These are phyloP conservation scores for Plantago major DNA, from an alignment of 257 asterid species.

Conservation along the genomic window DNA sequence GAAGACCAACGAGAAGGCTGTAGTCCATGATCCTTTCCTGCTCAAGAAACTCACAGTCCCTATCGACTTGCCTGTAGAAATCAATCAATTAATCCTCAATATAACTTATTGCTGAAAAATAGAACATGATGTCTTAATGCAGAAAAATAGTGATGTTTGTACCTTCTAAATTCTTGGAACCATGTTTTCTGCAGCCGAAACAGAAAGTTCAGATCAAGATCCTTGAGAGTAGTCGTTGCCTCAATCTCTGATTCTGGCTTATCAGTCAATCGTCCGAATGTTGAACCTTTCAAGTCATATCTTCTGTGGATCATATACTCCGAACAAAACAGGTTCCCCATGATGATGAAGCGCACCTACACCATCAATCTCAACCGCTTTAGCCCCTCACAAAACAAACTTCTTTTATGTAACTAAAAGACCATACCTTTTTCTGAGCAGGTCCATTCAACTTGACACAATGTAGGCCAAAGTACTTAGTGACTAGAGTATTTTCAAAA, in stretches of 20 bases:
- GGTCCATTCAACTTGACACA: conserved; percentile 62
- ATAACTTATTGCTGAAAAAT: not conserved
- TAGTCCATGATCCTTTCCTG: conserved; percentile 78
- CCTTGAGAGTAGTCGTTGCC: conserved; percentile 83
- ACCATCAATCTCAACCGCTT: conserved; percentile 3
- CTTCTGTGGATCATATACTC: conserved; percentile 66
- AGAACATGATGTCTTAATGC: not conserved
- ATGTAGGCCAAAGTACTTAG: conserved; percentile 60
- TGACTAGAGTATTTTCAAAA: conserved; percentile 56
- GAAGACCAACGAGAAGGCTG: conserved; percentile 73
- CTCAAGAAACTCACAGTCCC: conserved; percentile 72
- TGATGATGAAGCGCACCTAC: conserved; percentile 83
- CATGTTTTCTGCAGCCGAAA: conserved; percentile 74
- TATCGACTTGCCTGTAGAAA: conserved; percentile 62
- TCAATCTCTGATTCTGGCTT: conserved; percentile 87
- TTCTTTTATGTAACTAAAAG: not conserved
- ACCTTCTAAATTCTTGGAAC: conserved; percentile 89
- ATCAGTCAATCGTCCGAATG: conserved; percentile 82
- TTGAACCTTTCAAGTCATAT: conserved; percentile 89
- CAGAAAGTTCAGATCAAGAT: conserved; percentile 83
- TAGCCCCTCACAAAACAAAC: conserved; percentile 3
- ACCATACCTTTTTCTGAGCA: conserved; percentile 61
- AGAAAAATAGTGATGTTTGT: not conserved
- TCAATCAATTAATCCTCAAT: not conserved
- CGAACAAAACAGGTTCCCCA: conserved; percentile 84